Conservation (phyloP, 306 rosid genomes). For the Crataegus laevigata region DNA sequence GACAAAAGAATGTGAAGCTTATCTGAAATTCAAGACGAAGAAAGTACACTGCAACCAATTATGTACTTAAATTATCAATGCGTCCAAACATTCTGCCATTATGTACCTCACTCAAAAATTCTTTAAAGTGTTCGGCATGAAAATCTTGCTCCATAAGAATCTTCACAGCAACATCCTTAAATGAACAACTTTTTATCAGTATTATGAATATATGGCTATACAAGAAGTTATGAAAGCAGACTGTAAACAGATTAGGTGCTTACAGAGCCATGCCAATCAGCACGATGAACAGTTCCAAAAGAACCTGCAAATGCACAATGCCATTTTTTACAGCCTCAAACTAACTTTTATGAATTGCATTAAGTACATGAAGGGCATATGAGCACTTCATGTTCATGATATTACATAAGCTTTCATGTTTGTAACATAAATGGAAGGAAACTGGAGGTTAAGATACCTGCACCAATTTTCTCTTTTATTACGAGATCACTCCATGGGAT, state of each 20-base stretch:
- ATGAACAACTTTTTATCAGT: slow-evolving; percentile 3
- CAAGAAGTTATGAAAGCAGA: slow-evolving; percentile 2
- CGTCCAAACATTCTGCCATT: slow-evolving; percentile 5
- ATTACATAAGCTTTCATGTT: slow-evolving; percentile 17
- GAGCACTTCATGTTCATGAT: background rate
- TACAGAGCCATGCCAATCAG: slow-evolving; percentile 99
- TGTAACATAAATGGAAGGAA: background rate
- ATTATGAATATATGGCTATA: background rate
- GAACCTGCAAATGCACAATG: slow-evolving; percentile 67
- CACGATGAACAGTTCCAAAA: slow-evolving; percentile 97
- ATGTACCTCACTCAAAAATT: slow-evolving; percentile 89
- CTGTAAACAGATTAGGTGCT: slow-evolving; percentile 20
- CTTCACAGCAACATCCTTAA: slow-evolving; percentile 96
- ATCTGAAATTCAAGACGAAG: slow-evolving; percentile 18
- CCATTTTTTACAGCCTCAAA: slow-evolving; percentile 8
- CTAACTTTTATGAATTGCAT: slow-evolving; percentile 9
- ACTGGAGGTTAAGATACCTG: slow-evolving; percentile 45
- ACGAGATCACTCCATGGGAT: slow-evolving; percentile 81
- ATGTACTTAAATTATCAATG: background rate
- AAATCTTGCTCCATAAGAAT: slow-evolving; percentile 97
- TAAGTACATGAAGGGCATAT: slow-evolving; percentile 13
- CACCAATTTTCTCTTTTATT: slow-evolving; percentile 85
- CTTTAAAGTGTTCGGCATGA: slow-evolving; percentile 78
- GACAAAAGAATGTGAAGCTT: slow-evolving; percentile 19
- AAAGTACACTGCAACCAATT: background rate